Percentiles rank a stretch among this genome's conserved stretches.
Evolutionary conservation across 441 rosid genomes (phyloP).

Genomic region (Brassica balearica): DNA sequence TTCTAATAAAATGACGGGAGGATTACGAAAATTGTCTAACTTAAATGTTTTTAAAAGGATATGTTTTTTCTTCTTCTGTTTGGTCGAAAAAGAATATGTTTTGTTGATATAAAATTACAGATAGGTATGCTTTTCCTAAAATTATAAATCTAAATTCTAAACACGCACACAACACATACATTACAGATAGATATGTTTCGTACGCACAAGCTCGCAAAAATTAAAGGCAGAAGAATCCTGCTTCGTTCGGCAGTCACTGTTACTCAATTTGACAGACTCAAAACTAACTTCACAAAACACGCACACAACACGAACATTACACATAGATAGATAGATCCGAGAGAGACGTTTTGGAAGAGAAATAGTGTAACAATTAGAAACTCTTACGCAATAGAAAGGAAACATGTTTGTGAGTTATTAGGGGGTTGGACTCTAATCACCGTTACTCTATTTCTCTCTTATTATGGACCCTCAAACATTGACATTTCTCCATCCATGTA

Average conservation of each 20-base stretch:
- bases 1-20: neutral
- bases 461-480: conserved; percentile 40
- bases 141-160: neutral
- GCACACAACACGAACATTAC: conserved; percentile 42
- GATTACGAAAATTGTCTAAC: neutral
- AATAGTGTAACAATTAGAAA: conserved; percentile 40
- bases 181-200: neutral
- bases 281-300: conserved; percentile 16
- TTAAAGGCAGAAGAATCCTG: conserved; percentile 28
- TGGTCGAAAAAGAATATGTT: too few species aligned
- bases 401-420: conserved; percentile 36
- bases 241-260: conserved; percentile 19
- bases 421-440: conserved; percentile 39
- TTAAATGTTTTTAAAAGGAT: neutral
- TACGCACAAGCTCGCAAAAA: conserved; percentile 39
- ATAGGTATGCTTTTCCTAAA: neutral
- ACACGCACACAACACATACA: neutral
- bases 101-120: too few species aligned
- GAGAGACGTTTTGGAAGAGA: conserved; percentile 35
- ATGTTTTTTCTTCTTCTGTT: too few species aligned
- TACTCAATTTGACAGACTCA: conserved; percentile 18
- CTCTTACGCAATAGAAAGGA: conserved; percentile 32
- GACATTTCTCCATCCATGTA: conserved; percentile 42
- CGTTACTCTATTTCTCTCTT: conserved; percentile 15
- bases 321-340: conserved; percentile 28